Percentiles rank a stretch among this genome's conserved stretches.
These are phyloP conservation scores for Trichoderma polysporum DNA, from an alignment of 2,329 filamentous ascomycete species.

Conservation along the genomic window DNA sequence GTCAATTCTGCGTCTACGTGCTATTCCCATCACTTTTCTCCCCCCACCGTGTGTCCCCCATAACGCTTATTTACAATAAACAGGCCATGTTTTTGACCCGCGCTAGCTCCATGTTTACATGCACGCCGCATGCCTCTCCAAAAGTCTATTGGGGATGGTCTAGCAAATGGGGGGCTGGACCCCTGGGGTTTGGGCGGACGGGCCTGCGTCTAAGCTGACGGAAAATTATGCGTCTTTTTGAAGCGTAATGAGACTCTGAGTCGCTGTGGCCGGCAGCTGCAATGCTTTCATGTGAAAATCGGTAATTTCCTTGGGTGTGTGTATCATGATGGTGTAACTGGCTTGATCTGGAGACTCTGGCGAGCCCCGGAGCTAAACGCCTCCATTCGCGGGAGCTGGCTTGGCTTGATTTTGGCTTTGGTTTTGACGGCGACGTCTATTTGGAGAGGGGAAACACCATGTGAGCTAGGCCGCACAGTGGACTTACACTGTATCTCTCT, in stretches of 20 bases:
- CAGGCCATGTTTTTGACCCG: not conserved
- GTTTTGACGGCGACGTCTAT: not conserved
- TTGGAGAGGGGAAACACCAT: not conserved
- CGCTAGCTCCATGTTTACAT: too few species aligned
- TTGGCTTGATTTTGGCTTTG: not conserved
- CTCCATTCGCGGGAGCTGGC: slow-evolving; percentile 5
- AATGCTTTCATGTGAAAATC: not conserved
- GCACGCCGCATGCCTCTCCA: not conserved
- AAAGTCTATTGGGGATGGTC: not conserved
- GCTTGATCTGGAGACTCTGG: not conserved
- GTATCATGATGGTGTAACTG: slow-evolving; percentile 13
- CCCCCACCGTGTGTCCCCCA: too few species aligned
- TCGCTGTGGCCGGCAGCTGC: not conserved
- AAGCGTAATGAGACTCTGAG: not conserved
- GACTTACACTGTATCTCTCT: not conserved
- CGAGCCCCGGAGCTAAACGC: not conserved
- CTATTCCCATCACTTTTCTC: too few species aligned
- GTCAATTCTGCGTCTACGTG: not conserved
- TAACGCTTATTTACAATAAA: too few species aligned
- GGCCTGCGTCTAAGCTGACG: not conserved
- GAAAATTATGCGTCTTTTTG: not conserved
- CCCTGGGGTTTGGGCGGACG: not conserved
- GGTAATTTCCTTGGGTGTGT: not conserved
- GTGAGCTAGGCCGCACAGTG: not conserved
- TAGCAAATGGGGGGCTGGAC: not conserved